Percentiles rank a stretch among this genome's conserved stretches.
phyloP scores from a whole-genome alignment of 2,329 filamentous ascomycete genomes.

The Trichoderma sp. region DNA sequence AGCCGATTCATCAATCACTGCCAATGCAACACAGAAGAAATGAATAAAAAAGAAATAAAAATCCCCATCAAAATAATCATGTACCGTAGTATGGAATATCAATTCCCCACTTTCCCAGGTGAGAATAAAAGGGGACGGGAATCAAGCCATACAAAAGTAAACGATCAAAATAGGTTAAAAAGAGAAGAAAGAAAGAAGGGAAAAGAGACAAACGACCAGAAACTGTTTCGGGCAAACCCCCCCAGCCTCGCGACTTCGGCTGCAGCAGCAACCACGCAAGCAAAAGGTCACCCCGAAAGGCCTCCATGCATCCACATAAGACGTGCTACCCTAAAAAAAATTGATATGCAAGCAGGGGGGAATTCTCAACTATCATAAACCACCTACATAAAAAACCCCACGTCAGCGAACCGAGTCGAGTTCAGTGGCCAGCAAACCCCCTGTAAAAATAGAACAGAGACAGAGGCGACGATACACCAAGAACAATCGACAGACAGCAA shows the following conservation, averaged over 20 bases:
- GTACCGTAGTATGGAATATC: not conserved
- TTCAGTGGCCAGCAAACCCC: not conserved
- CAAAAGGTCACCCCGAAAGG: not conserved
- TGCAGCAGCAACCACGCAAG: not conserved
- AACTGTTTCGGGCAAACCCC: not conserved
- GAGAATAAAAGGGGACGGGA: not conserved
- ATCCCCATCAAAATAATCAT: not conserved
- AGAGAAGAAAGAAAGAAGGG: not conserved
- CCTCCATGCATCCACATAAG: not conserved
- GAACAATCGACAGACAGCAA: no score
- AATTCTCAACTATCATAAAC: not conserved
- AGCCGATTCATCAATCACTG: not conserved
- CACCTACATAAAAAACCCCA: not conserved
- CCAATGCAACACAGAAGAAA: not conserved
- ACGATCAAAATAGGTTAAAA: not conserved
- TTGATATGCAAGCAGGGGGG: not conserved
- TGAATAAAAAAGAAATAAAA: not conserved
- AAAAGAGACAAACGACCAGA: not conserved
- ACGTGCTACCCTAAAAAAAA: not conserved
- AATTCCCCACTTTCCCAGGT: not conserved
- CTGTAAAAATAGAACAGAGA: not conserved
- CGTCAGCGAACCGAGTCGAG: not conserved
- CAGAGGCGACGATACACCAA: not conserved
- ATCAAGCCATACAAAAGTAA: not conserved
- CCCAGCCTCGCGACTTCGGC: slow-evolving; percentile 15